These are phyloP conservation scores for Aspergillus flavus DNA, from an alignment of 2,329 filamentous ascomycete genomes.

Conservation along the genomic window DNA sequence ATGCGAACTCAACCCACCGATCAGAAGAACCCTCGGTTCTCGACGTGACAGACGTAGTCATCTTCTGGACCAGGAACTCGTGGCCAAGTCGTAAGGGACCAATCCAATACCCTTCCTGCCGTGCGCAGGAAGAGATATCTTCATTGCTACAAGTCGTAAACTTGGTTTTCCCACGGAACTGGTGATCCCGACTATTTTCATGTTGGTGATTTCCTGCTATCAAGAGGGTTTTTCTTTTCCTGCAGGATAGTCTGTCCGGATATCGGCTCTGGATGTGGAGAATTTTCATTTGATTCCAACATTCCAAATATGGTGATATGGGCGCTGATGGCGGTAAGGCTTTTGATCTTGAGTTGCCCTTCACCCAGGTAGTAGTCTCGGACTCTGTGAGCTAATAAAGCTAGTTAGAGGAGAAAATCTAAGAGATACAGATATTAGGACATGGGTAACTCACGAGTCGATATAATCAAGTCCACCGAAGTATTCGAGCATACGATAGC, in stretches of 20 bases:
- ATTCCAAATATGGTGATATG: constrained; percentile 5
- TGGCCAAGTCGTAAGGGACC: constrained; percentile 41
- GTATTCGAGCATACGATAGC: constrained; percentile 53
- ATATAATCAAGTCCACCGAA: constrained; percentile 54
- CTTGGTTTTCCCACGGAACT: constrained; percentile 34
- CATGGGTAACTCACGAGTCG: constrained; percentile 37
- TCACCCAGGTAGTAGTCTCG: constrained; percentile 33
- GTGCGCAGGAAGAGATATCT: constrained; percentile 24
- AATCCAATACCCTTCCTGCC: constrained; percentile 36
- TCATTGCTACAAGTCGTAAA: constrained; percentile 49
- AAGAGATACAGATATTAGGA: neutral
- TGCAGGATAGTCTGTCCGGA: constrained; percentile 15
- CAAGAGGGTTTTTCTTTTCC: constrained; percentile 7
- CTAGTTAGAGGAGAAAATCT: constrained; percentile 4
- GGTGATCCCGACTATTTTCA: constrained; percentile 26
- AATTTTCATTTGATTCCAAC: constrained; percentile 7
- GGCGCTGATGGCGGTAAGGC: neutral
- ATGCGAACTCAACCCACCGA: constrained; percentile 42
- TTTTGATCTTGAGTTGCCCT: constrained; percentile 2
- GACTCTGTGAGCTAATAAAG: constrained; percentile 13
- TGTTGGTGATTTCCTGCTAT: constrained; percentile 14
- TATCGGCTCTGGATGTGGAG: constrained; percentile 11
- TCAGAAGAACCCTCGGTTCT: constrained; percentile 11
- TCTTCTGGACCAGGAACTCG: constrained; percentile 30
- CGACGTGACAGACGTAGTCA: constrained; percentile 17